Evolutionary conservation across 768 basidiomycete genomes (phyloP).

Genomic region (Coprinopsis sp.): DNA sequence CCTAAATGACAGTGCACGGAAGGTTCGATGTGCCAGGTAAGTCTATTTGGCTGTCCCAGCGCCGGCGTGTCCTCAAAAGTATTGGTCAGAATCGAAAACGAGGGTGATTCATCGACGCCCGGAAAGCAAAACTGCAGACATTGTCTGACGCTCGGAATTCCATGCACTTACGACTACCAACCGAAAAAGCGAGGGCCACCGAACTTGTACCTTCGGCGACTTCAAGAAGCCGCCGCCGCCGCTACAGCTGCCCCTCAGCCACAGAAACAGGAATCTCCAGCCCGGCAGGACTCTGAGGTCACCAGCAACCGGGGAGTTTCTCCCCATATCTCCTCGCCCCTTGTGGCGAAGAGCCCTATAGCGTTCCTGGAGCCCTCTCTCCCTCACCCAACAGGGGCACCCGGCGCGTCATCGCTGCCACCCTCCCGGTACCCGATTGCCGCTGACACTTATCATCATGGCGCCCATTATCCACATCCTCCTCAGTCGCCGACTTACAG

Average conservation of each 20-base stretch:
- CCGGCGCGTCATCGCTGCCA: slow-evolving; percentile 45
- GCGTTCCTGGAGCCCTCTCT: slow-evolving; percentile 52
- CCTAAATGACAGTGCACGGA: slow-evolving; percentile 80
- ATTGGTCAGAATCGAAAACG: too few species aligned
- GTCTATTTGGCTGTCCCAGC: too few species aligned
- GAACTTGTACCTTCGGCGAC: slow-evolving; percentile 80
- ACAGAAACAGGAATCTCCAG: slow-evolving; percentile 31
- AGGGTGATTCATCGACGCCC: slow-evolving; percentile 73
- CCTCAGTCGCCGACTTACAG: slow-evolving; percentile 36
- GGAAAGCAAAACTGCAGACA: slow-evolving; percentile 83
- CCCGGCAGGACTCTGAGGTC: slow-evolving; percentile 34
- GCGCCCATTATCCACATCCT: slow-evolving; percentile 41
- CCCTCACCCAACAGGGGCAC: slow-evolving; percentile 33
- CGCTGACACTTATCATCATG: slow-evolving; percentile 62
- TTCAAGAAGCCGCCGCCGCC: slow-evolving; percentile 73
- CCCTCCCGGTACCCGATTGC: slow-evolving; percentile 70
- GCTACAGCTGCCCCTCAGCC: slow-evolving; percentile 36
- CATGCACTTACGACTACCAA: slow-evolving; percentile 89
- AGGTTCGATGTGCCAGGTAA: slow-evolving; percentile 78
- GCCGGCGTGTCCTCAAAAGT: too few species aligned
- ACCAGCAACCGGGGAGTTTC: slow-evolving; percentile 47
- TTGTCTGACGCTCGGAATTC: slow-evolving; percentile 74
- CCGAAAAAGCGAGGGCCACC: slow-evolving; percentile 93
- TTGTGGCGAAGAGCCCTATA: slow-evolving; percentile 40
- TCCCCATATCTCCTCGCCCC: slow-evolving; percentile 40